Percentiles rank a stretch among this genome's conserved stretches.
phyloP scores from a whole-genome alignment of 192 early-diverging fungal species.

The Umbelopsis sp. region DNA sequence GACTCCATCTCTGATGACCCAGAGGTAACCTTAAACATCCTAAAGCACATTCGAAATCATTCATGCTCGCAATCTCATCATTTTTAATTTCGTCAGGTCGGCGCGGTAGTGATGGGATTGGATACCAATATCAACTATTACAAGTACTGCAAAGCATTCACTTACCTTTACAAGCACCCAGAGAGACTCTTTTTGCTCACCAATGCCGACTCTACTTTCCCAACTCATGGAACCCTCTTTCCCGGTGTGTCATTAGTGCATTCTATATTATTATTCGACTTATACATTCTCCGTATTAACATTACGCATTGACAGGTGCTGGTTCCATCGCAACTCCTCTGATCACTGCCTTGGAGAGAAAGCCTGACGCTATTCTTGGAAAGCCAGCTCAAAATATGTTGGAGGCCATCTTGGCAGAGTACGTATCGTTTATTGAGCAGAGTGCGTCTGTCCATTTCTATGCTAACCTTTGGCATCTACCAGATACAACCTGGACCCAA shows the following conservation, averaged over 20 bases:
- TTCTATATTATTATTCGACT: neutral
- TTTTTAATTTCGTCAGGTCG: constrained; percentile 46
- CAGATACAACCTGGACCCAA: constrained; percentile 71
- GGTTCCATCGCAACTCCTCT: constrained; percentile 82
- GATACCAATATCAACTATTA: constrained; percentile 91
- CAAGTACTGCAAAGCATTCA: constrained; percentile 91
- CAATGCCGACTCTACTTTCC: constrained; percentile 91
- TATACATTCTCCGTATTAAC: neutral
- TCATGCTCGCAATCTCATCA: neutral
- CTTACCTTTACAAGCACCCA: constrained; percentile 72
- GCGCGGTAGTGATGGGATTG: constrained; percentile 92
- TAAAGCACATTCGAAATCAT: no score
- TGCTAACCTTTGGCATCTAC: neutral
- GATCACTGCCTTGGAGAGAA: constrained; percentile 69
- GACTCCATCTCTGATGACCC: constrained; percentile 50
- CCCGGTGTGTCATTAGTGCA: constrained; percentile 54
- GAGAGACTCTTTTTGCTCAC: constrained; percentile 88
- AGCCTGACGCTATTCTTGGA: constrained; percentile 84
- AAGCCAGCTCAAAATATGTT: constrained; percentile 96
- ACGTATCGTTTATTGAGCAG: constrained; percentile 33
- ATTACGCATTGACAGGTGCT: constrained; percentile 49
- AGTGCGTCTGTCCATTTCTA: no score
- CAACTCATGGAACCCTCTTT: constrained; percentile 70
- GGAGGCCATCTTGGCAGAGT: constrained; percentile 86
- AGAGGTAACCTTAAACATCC: no score